Evolutionary conservation across 208 protist genomes (phyloP).

Genomic region (Naegleria fowleri): DNA sequence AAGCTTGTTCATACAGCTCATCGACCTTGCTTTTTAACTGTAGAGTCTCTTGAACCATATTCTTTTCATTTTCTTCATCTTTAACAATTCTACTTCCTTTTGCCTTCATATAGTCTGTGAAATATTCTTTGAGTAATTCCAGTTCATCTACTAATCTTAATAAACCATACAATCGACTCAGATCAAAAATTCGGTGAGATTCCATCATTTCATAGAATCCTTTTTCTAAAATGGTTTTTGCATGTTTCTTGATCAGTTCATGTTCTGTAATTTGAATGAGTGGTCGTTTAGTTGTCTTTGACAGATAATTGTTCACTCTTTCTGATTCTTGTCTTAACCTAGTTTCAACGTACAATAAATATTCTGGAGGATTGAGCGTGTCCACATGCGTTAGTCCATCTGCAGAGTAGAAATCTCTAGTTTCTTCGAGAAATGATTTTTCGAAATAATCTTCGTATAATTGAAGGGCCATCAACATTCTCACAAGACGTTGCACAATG

Average conservation of each 20-base stretch:
- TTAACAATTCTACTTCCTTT: slow-evolving; percentile 41
- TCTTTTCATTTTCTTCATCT: slow-evolving; percentile 48
- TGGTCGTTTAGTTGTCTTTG: slow-evolving; percentile 45
- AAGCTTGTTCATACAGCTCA: slow-evolving; percentile 46
- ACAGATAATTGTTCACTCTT: slow-evolving; percentile 54
- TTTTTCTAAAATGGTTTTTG: background rate
- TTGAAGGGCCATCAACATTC: slow-evolving; percentile 27
- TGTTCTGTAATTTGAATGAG: slow-evolving; percentile 52
- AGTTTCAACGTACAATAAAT: slow-evolving; percentile 48
- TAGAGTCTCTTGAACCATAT: slow-evolving; percentile 66
- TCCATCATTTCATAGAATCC: background rate
- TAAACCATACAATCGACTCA: slow-evolving; percentile 2
- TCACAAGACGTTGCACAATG: background rate
- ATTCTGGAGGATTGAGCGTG: slow-evolving; percentile 26
- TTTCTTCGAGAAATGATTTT: slow-evolving; percentile 13
- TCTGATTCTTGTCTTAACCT: slow-evolving; percentile 52
- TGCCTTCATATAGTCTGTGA: background rate
- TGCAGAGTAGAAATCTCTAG: background rate
- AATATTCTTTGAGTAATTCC: background rate
- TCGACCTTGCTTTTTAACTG: slow-evolving; percentile 64
- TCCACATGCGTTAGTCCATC: background rate
- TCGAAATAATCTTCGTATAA: slow-evolving; percentile 30
- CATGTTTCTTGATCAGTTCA: slow-evolving; percentile 54
- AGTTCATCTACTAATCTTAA: background rate
- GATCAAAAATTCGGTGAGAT: background rate